A percentile compares a stretch with the other conserved stretches of the same genome.
Conservation (phyloP, 768 basidiomycete species). For the Trametes punicea region DNA sequence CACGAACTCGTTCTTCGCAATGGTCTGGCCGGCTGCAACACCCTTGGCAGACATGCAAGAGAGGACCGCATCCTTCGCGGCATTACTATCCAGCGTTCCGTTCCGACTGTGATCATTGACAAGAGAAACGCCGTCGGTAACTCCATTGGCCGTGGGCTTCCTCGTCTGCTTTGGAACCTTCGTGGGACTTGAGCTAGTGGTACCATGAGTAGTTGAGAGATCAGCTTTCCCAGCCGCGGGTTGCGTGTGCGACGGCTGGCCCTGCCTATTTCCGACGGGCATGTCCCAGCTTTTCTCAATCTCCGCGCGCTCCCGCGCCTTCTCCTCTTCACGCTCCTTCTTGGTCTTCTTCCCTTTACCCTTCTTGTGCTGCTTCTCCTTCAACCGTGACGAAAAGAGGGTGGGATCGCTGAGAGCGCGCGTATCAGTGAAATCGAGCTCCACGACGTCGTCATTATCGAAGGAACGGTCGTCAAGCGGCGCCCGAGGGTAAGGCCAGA, state of each 20-base stretch:
- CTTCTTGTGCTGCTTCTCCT: constrained; percentile 25
- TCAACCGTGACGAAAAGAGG: constrained; percentile 40
- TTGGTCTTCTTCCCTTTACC: constrained; percentile 32
- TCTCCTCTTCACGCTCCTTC: constrained; percentile 32
- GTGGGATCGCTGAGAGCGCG: constrained; percentile 68
- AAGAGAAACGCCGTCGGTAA: neutral
- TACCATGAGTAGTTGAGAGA: neutral
- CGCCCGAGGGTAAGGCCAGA: constrained; percentile 66
- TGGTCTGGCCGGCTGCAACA: neutral
- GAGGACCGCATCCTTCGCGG: constrained; percentile 15
- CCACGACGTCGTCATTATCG: constrained; percentile 59
- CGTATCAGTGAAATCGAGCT: constrained; percentile 73
- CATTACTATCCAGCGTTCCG: constrained; percentile 2
- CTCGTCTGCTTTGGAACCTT: neutral
- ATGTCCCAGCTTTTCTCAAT: constrained; percentile 66
- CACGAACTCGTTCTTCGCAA: constrained; percentile 42
- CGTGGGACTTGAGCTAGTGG: neutral
- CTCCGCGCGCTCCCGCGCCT: constrained; percentile 39
- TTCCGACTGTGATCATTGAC: constrained; percentile 1
- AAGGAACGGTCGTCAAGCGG: constrained; percentile 37
- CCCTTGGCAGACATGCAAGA: constrained; percentile 1
- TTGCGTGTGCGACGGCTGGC: neutral
- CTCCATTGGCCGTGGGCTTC: constrained; percentile 2
- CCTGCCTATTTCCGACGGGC: constrained; percentile 34
- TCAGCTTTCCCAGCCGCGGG: neutral